These are phyloP conservation scores for Cytospora schulzeri DNA, from an alignment of 2,329 filamentous ascomycete genomes.

Conservation along the genomic window DNA sequence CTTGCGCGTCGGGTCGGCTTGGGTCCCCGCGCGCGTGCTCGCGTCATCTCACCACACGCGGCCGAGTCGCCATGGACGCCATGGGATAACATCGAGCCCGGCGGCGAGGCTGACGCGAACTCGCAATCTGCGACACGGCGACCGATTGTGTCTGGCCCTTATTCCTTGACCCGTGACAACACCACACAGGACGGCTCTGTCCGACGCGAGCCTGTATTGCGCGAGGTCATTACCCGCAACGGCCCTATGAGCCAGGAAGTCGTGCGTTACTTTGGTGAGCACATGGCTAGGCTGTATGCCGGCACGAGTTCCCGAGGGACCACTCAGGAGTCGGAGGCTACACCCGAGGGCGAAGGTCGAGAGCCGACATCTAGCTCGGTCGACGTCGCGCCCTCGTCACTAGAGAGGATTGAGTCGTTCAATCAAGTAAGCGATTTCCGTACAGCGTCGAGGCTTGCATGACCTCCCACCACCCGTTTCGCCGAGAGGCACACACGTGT, in stretches of 20 bases:
- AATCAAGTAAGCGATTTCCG: constrained; percentile 24
- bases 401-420: constrained; percentile 9
- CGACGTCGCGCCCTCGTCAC: not conserved
- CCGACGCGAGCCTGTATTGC: constrained; percentile 15
- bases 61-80: constrained; percentile 14
- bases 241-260: constrained; percentile 25
- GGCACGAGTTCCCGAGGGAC: constrained; percentile 19
- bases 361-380: constrained; percentile 4
- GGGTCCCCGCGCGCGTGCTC: constrained; percentile 3
- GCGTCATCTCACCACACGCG: constrained; percentile 11
- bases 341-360: not conserved
- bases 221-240: constrained; percentile 20
- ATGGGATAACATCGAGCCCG: constrained; percentile 20
- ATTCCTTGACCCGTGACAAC: constrained; percentile 8
- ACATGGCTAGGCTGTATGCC: constrained; percentile 25
- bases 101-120: constrained; percentile 2
- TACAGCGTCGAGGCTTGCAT: constrained; percentile 5
- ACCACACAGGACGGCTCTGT: constrained; percentile 15
- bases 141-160: constrained; percentile 3
- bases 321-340: constrained; percentile 6
- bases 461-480: not conserved
- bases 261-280: constrained; percentile 24
- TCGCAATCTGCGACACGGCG: constrained; percentile 8
- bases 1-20: constrained; percentile 12
- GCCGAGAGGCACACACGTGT: not conserved